Base-by-base conservation (phyloP, 306 rosid species). In the Parietaria judaica region DNA sequence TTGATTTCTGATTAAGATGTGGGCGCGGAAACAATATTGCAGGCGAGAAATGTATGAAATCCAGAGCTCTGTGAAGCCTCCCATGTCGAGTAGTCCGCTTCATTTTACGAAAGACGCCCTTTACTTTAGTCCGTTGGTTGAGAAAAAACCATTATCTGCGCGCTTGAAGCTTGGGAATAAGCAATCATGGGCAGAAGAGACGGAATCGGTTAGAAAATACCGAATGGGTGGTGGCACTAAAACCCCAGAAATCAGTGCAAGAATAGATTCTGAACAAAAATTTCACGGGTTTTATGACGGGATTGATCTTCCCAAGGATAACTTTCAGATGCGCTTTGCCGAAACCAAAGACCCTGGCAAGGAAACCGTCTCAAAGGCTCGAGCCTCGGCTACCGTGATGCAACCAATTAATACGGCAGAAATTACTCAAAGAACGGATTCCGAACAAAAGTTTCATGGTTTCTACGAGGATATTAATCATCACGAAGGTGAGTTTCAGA, bases 1-100 rank as follows among this genome's bases (percentile, higher is more conserved):
- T 23, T 23, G 31, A 23, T 44, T 31, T 36, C 51, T 46, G 34
- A 14, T 41, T 68, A 51, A 72, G 53, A 66, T 56, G 54, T 72
- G 50, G 38, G 56, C 39, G 61, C 62, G 68, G 74, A 64, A 70
- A 66, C 64, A 51, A 60, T 23, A 70, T 75, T 65, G 71, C 86
- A 90, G 91, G 73, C 65, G 68, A 54, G 82, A 70, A 61, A 50
- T 61, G 13, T 66, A 68, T 70, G 37, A 77, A 46, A 37, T 71
- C 46, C 80, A 11, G 55, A 64, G 70, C 37, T 72, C 69, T 34
- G 65, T 48, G 50, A 63, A 66, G 66, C 56, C 70, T 49, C 16
- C 49, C 13, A 23, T 60, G 70, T 34, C 17, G 54, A 55, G 69
- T 70, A 70, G 65, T 72, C 71, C 71, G 43, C 57, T 79, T 43